Conservation (phyloP, 2,329 filamentous ascomycete genomes). For the Raffaelea ambrosiae region DNA sequence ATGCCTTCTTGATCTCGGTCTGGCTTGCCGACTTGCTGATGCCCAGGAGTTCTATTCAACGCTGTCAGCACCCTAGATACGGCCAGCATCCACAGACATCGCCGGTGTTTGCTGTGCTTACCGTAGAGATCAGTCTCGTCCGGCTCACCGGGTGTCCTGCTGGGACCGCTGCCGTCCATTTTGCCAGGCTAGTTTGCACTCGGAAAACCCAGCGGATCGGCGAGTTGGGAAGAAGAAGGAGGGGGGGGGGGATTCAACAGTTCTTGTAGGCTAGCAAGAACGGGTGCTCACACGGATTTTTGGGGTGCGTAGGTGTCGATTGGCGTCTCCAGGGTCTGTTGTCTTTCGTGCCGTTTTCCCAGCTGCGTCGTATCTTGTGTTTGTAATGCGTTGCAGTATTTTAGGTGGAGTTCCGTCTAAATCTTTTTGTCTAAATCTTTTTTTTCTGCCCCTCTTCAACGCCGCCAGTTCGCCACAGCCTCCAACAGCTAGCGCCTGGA, state of each 20-base stretch:
- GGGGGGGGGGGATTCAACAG: not conserved
- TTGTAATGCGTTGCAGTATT: not conserved
- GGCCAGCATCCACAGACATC: too few species aligned
- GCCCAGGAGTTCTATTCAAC: constrained; percentile 61
- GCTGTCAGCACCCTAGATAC: not conserved
- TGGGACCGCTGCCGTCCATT: constrained; percentile 17
- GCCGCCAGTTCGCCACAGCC: not conserved
- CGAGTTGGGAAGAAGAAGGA: not conserved
- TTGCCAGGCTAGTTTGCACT: not conserved
- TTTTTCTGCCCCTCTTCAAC: not conserved
- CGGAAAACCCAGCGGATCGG: not conserved
- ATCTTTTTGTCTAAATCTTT: not conserved
- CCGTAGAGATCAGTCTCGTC: constrained; percentile 53
- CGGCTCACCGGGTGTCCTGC: constrained; percentile 13
- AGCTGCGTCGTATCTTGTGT: too few species aligned
- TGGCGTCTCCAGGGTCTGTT: too few species aligned
- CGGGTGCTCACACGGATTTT: too few species aligned
- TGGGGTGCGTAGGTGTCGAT: too few species aligned
- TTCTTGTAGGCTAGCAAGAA: too few species aligned
- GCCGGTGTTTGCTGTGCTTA: too few species aligned
- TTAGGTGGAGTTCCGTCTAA: not conserved
- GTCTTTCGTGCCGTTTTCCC: too few species aligned
- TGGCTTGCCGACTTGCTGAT: constrained; percentile 64
- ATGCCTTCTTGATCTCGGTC: constrained; percentile 88
- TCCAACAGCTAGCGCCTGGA: not conserved